Base-by-base conservation (phyloP, 2,329 filamentous ascomycete species). In the Byssothecium circinans region DNA sequence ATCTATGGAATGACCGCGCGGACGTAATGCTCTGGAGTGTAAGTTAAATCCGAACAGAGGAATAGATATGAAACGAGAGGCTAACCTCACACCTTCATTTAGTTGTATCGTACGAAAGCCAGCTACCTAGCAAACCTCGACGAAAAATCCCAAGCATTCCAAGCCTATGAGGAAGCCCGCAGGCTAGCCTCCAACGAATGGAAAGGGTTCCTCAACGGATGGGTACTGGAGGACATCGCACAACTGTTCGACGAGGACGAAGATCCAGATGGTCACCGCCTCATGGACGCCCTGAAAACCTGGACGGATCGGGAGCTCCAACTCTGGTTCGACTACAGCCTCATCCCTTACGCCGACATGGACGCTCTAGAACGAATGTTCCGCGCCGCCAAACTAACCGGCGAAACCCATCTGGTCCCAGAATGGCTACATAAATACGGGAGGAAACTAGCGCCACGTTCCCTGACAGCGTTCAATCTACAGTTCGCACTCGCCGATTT, bases 221-320 rank as follows among this genome's bases (percentile, higher is more conserved):
- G 19, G 14, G 14, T 11, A 2, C 33, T 51, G 2, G 51, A 47
- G n/a, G 36, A 47, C n/a, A 51, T 53, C 3, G 43, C 48, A 10
- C 14, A 8, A 5, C 27, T 52, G 8, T 14, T 52, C 15, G 45
- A 52, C 25, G 45, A 51, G 15, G 37, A 47, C 30, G 19, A 15
- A 14, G 48, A 52, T 19, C 43, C 43, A 14, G 41, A 41, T 18
- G 50, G 50, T 10, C 8, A 12, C 18, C 27, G n/a, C 4, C 15
- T 45, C 15, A 50, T 53, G 47, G 30, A 36, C 2, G 27, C 29
- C 7, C 35, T 53, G 20, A 50, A 45, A 19, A 42, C 39, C 2
- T 53, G 50, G 50, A 44, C 7, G 17, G 30, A 53, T 18, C 46
- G 44, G 18, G 47, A 50, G 17, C 38, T 42, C 12, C 18, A 41